phyloP scores from a whole-genome alignment of 495 filamentous ascomycete species.

The Xylaria scruposa region DNA sequence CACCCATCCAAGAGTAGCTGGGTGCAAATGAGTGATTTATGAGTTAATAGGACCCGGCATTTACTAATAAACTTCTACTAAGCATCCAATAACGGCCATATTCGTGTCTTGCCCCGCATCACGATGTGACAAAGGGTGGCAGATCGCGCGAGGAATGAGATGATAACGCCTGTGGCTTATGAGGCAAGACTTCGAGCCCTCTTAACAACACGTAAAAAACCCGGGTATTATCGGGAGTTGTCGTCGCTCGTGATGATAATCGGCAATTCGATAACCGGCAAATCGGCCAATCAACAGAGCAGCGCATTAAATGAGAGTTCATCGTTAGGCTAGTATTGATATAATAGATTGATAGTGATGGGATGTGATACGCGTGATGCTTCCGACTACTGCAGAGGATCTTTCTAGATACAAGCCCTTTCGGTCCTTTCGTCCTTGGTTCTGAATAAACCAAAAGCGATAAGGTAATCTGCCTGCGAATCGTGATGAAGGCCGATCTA shows the following conservation, averaged over 20 bases:
- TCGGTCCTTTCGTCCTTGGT: neutral
- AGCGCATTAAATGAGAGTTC: neutral
- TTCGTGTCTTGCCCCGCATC: neutral
- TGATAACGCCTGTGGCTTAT: constrained; percentile 3
- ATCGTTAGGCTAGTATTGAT: neutral
- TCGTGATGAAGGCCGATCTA: neutral
- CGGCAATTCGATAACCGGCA: neutral
- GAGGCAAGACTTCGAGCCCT: neutral
- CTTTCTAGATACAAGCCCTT: neutral
- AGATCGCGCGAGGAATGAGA: constrained; percentile 16
- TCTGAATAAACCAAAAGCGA: neutral
- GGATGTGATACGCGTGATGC: neutral
- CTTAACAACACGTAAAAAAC: neutral
- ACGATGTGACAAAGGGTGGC: neutral
- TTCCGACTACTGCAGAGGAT: neutral
- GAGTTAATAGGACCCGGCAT: neutral
- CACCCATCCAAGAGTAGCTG: constrained; percentile 11
- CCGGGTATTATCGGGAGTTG: neutral
- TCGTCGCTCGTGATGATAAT: neutral
- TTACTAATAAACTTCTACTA: neutral
- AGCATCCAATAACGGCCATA: constrained; percentile 8
- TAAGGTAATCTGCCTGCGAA: neutral
- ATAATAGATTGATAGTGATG: neutral
- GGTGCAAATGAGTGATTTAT: neutral
- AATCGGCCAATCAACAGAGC: neutral